Evolutionary conservation across 2,329 filamentous ascomycete species (phyloP).

Genomic region (Grosmannia huntii): DNA sequence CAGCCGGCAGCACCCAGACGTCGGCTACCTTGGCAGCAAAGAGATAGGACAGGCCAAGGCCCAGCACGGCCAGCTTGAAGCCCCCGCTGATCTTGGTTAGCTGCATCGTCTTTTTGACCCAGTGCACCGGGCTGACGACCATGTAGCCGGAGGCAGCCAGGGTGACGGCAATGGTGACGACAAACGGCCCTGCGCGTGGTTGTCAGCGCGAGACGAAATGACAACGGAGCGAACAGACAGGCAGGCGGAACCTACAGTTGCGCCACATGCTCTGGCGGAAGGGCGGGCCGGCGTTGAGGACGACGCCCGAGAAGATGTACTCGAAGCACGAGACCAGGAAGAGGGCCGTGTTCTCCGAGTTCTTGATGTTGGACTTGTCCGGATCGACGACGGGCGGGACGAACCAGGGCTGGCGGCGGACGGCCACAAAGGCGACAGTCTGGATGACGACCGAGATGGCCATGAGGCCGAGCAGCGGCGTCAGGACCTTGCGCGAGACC

Average conservation of each 20-base stretch:
- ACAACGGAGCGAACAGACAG: neutral
- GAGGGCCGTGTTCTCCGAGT: constrained; percentile 85
- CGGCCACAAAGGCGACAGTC: constrained; percentile 56
- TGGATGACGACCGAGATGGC: constrained; percentile 67
- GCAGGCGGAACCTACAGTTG: constrained; percentile 50
- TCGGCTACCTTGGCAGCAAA: constrained; percentile 59
- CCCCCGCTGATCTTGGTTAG: constrained; percentile 60
- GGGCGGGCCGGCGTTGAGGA: constrained; percentile 81
- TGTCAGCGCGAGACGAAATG: neutral
- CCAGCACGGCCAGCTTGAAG: constrained; percentile 63
- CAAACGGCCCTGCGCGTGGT: constrained; percentile 56
- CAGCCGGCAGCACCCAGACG: constrained; percentile 50
- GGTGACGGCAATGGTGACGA: constrained; percentile 59
- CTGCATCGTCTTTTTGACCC: constrained; percentile 68
- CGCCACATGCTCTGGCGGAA: constrained; percentile 70
- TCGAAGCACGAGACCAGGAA: constrained; percentile 90
- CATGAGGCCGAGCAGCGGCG: constrained; percentile 82
- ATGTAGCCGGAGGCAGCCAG: constrained; percentile 64
- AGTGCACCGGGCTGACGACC: constrained; percentile 59
- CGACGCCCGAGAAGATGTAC: constrained; percentile 81
- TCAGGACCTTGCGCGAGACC: constrained; percentile 84
- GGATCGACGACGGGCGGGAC: constrained; percentile 64
- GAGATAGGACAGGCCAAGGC: constrained; percentile 58
- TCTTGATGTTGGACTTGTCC: constrained; percentile 73
- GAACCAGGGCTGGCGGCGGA: constrained; percentile 75